Evolutionary conservation across 2,329 filamentous ascomycete species (phyloP).

Genomic region (Aspergillus quadricinctus): DNA sequence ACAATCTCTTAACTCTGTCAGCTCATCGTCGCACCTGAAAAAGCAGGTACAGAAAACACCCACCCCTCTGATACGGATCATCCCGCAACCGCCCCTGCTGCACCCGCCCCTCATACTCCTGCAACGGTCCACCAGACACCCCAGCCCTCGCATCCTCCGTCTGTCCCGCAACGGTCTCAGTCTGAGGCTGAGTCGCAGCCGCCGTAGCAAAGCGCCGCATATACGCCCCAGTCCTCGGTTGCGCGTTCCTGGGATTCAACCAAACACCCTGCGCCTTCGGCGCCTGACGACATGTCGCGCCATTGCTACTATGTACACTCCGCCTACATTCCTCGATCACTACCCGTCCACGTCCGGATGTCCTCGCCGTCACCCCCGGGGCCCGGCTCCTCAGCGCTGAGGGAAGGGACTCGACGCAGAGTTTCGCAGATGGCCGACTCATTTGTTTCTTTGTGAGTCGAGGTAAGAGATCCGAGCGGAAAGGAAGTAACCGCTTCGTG

Average conservation of each 20-base stretch:
- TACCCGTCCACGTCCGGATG: constrained; percentile 14
- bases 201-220: constrained; percentile 16
- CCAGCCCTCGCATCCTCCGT: constrained; percentile 2
- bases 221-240: not conserved
- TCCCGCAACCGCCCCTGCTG: constrained; percentile 69
- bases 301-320: constrained; percentile 9
- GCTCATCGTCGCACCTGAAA: not conserved
- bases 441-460: constrained; percentile 14
- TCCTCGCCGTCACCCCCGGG: constrained; percentile 15
- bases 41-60: constrained; percentile 16
- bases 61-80: constrained; percentile 87
- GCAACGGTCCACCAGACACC: constrained; percentile 62
- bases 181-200: constrained; percentile 2
- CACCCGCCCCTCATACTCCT: constrained; percentile 84
- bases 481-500: not conserved
- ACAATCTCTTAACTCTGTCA: constrained; percentile 64
- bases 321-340: constrained; percentile 17
- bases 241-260: not conserved
- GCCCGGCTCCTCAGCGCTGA: constrained; percentile 20
- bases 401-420: constrained; percentile 27
- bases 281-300: not conserved
- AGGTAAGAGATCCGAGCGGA: not conserved
- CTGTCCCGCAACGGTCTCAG: constrained; percentile 1
- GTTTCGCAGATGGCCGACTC: constrained; percentile 27
- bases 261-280: not conserved